Base-by-base conservation (phyloP, 176 grass and related monocot genomes). In the Avena sativa region DNA sequence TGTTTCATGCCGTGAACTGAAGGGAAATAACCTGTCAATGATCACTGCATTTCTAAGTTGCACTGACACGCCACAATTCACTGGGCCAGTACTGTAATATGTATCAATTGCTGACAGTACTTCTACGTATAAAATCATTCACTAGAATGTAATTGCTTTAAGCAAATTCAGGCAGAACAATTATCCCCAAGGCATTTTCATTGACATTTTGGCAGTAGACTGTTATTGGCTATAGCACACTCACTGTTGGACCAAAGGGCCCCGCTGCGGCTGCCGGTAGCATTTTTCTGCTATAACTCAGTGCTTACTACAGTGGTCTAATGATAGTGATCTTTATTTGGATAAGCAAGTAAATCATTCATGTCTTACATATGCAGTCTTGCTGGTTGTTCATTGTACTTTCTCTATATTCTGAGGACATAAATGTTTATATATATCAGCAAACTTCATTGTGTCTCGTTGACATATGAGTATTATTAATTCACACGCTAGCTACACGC, bases 1-100 rank as follows among this genome's bases (percentile, higher is more conserved):
- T 83, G 38, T 49, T 47, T 15, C 14, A 86, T 63, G 72, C 52
- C 51, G 51, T 77, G 26, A 62, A 28, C 58, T 64, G 16, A 81
- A 80, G 67, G 19, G 32, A 81, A 38, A 20, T 38, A 87, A 38
- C 36, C 21, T 87, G 69, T 32, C 23, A 69, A 30, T 26, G n/a
- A 86, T 78, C 61, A 47, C 20, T 63, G 65, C 15, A 75, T 81
- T 19, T 53, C 12, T 71, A 62, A 62, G 78, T 53, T 28, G 46
- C 25, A 78, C 25, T 19, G 32, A 60, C 77, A 68, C 9, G 40
- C 30, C 5, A 32, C 61, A 68, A 10, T 30, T 86, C 4, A 12
- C 30, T 34, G 12, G 75, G 25, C 20, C n/a, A 26, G 30, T 85
- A 77, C 59, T 72, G 55, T 85, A 19, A 40, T 68, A 68, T 69